Percentiles rank a stretch among this genome's conserved stretches.
Conservation (phyloP, 1,139 yeast species). For the Hyphopichia wangnamkhiaoensis region DNA sequence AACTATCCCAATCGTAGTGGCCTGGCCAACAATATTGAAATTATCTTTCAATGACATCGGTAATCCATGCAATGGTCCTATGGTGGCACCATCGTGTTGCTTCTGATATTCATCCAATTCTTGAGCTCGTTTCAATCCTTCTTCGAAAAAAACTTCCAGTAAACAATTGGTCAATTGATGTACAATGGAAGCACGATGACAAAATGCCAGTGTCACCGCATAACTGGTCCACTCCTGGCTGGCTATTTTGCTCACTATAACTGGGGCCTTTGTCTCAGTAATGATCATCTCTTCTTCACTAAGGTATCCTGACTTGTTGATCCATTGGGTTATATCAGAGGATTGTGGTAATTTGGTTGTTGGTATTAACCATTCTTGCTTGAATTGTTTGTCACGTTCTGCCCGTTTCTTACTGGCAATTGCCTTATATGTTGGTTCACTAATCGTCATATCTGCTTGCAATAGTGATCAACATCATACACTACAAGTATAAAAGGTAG, state of each 20-base stretch:
- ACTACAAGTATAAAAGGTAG: no score
- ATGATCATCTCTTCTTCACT: slow-evolving; percentile 31
- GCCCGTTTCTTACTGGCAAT: slow-evolving; percentile 37
- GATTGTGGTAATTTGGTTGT: slow-evolving; percentile 27
- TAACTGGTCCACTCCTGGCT: slow-evolving; percentile 25
- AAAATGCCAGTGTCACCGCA: slow-evolving; percentile 24
- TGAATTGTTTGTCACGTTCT: slow-evolving; percentile 36
- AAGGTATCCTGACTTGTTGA: slow-evolving; percentile 25
- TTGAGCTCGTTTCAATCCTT: slow-evolving; percentile 25
- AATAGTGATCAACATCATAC: no score
- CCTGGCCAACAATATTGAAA: slow-evolving; percentile 49
- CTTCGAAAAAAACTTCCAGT: slow-evolving; percentile 22
- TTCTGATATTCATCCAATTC: slow-evolving; percentile 28
- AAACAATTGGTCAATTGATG: slow-evolving; percentile 33
- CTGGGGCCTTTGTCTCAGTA: slow-evolving; percentile 36
- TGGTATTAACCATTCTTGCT: slow-evolving; percentile 42
- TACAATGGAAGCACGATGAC: slow-evolving; percentile 38
- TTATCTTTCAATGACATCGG: slow-evolving; percentile 49
- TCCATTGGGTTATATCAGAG: slow-evolving; percentile 39
- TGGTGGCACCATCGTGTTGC: slow-evolving; percentile 21
- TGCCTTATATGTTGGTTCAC: slow-evolving; percentile 19
- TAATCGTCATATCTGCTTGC: neutral
- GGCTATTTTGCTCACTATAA: slow-evolving; percentile 35
- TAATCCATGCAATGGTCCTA: slow-evolving; percentile 40
- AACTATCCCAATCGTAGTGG: slow-evolving; percentile 52